These are phyloP conservation scores for Grosmannia clavigera DNA, from an alignment of 2,329 filamentous ascomycete species.

Conservation along the genomic window DNA sequence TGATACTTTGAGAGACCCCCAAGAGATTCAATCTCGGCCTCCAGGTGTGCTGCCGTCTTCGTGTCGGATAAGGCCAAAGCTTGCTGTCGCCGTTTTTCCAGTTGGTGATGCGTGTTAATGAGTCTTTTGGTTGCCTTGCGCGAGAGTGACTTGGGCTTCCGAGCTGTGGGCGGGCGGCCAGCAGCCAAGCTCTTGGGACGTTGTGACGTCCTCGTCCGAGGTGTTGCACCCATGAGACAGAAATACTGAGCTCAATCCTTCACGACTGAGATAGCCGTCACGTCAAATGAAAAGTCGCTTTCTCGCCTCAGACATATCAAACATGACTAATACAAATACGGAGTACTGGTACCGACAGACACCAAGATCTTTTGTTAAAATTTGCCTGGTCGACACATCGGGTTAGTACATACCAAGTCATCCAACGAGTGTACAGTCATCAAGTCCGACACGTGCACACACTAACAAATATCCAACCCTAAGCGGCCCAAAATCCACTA, in stretches of 20 bases:
- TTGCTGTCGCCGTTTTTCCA: constrained; percentile 49
- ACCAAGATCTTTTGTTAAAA: background rate
- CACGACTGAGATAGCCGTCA: background rate
- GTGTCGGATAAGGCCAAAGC: constrained; percentile 42
- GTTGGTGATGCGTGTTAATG: constrained; percentile 53
- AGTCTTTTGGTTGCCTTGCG: constrained; percentile 51
- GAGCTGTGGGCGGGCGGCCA: constrained; percentile 44
- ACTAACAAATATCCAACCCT: background rate
- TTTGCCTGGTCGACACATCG: background rate
- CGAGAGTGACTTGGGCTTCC: constrained; percentile 44
- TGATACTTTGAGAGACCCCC: constrained; percentile 55
- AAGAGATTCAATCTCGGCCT: constrained; percentile 41
- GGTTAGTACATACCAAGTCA: background rate
- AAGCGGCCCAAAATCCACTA: background rate
- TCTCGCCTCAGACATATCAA: background rate
- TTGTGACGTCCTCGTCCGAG: background rate
- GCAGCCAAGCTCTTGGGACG: constrained; percentile 31
- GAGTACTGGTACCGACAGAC: no score
- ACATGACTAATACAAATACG: background rate
- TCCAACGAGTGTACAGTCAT: background rate
- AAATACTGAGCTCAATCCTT: background rate
- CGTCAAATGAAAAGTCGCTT: background rate
- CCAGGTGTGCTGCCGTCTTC: constrained; percentile 30
- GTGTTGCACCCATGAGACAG: background rate
- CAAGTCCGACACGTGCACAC: background rate